Conservation (phyloP, 495 filamentous ascomycete genomes). For the Penicillium dipodomyicola region DNA sequence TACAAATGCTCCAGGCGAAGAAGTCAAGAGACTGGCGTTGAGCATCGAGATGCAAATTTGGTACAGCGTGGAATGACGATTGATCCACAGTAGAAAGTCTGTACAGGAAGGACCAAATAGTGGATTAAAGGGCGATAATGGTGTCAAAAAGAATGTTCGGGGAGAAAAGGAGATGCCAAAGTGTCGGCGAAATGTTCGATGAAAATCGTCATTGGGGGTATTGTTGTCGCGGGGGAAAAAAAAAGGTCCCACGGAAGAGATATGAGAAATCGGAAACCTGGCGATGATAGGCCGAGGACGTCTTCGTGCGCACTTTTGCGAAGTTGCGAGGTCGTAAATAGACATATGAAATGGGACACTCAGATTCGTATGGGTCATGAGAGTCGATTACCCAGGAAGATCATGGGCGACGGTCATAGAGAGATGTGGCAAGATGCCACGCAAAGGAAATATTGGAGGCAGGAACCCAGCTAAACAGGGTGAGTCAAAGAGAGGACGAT, state of each 20-base stretch:
- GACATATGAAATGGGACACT: constrained; percentile 34
- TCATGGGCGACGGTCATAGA: constrained; percentile 20
- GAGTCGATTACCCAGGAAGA: constrained; percentile 13
- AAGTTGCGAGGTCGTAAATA: constrained; percentile 23
- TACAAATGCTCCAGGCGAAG: constrained; percentile 16
- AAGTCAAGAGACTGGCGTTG: constrained; percentile 11
- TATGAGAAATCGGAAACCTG: constrained; percentile 8
- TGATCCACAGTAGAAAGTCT: constrained; percentile 15
- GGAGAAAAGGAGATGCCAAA: constrained; percentile 32
- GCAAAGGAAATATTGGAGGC: constrained; percentile 19
- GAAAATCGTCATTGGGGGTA: constrained; percentile 8
- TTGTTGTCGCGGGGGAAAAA: constrained; percentile 10
- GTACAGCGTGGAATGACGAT: constrained; percentile 28
- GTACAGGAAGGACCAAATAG: constrained; percentile 36
- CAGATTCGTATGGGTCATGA: constrained; percentile 19
- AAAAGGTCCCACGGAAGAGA: constrained; percentile 3
- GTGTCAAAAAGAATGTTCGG: constrained; percentile 24
- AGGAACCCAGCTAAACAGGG: constrained; percentile 7
- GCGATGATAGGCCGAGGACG: constrained; percentile 21
- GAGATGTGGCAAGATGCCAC: constrained; percentile 4
- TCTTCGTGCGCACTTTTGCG: constrained; percentile 24
- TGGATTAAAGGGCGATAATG: constrained; percentile 42
- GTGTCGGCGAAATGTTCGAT: constrained; percentile 8
- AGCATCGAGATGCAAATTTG: constrained; percentile 30
- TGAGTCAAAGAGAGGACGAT: constrained; percentile 24